Base-by-base conservation (phyloP, 1,284 basidiomycete species). In the Erythrobasidium hasegawianum region DNA sequence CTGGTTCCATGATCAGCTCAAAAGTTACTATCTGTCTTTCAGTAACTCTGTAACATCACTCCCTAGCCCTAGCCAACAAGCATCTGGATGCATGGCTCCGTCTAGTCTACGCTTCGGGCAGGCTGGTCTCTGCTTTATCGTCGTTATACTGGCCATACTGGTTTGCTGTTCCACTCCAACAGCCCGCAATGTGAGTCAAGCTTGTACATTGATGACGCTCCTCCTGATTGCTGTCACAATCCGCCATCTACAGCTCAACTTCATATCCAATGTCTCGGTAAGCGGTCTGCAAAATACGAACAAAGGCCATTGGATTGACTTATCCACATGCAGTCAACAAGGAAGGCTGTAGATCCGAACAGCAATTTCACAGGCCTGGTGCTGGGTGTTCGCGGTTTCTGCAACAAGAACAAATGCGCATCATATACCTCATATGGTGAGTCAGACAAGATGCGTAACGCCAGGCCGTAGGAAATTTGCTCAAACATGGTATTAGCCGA, bases 341-440 rank as follows among this genome's bases (percentile, higher is more conserved):
- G 22, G 43, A 47, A 16, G 43, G 43, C 43, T n/a, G 43, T 24
- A 18, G 43, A 47, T 24, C 43, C 43, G 7, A 47, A 47, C 43
- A 47, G 43, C 43, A 47, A 47, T 14, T 47, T 47, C 14, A n/a
- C 16, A 47, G 43, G 43, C 43, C 43, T 53, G 50, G 50, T 29
- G 26, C 50, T 24, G 3, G 50, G 50, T 26, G 9, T 53, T 7
- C 18, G 22, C 22, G 50, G 50, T 29, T 53, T 24, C 26, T 53
- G 50, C 26, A 53, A 53, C 24, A 53, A 53, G 50, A 29, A 26
- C 50, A 53, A 53, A 29, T 53, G 50, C 50, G 26, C 50, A 4
- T 22, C 50, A 16, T 53, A 53, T 24, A 10, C 18, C 26, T 20
- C 50, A 20, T 22, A 20, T 16, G 50, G 50, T 53, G n/a, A 29